Evolutionary conservation across 768 basidiomycete genomes (phyloP).

Genomic region (Suillus lakei): DNA sequence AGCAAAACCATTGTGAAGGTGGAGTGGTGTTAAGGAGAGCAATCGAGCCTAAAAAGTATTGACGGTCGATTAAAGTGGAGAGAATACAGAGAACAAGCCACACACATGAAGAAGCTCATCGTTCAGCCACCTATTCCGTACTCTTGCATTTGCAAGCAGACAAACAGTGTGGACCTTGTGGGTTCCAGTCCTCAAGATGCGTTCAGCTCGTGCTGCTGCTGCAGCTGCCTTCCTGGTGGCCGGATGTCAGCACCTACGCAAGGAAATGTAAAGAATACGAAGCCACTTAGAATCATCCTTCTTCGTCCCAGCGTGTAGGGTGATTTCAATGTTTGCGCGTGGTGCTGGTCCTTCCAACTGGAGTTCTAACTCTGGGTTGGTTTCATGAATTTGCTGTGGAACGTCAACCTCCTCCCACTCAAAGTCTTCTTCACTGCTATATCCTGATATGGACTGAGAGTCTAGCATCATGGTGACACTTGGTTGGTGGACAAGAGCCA

Average conservation of each 20-base stretch:
- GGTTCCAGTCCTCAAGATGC: constrained; percentile 73
- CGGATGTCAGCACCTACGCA: constrained; percentile 5
- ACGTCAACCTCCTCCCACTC: constrained; percentile 85
- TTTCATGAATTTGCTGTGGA: constrained; percentile 29
- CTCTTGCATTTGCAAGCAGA: constrained; percentile 73
- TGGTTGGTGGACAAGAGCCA: constrained; percentile 1
- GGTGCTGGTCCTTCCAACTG: constrained; percentile 35
- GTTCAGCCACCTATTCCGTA: constrained; percentile 85
- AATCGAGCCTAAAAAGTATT: constrained; percentile 71
- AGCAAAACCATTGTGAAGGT: constrained; percentile 79
- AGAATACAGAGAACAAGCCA: constrained; percentile 8
- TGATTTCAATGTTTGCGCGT: constrained; percentile 69
- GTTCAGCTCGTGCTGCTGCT: constrained; percentile 62
- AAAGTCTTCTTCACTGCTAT: constrained; percentile 64
- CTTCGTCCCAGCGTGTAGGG: constrained; percentile 52
- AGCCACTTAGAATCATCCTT: constrained; percentile 51
- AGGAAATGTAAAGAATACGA: neutral
- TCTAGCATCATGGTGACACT: constrained; percentile 19
- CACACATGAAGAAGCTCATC: constrained; percentile 83
- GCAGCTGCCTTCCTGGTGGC: constrained; percentile 49
- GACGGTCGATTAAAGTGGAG: constrained; percentile 11
- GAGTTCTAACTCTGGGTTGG: constrained; percentile 27
- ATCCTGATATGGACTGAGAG: constrained; percentile 23
- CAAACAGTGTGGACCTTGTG: constrained; percentile 91
- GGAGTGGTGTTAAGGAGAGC: constrained; percentile 82